Base-by-base conservation (phyloP, 2,329 filamentous ascomycete species). In the Purpureocillium takamizusanense region DNA sequence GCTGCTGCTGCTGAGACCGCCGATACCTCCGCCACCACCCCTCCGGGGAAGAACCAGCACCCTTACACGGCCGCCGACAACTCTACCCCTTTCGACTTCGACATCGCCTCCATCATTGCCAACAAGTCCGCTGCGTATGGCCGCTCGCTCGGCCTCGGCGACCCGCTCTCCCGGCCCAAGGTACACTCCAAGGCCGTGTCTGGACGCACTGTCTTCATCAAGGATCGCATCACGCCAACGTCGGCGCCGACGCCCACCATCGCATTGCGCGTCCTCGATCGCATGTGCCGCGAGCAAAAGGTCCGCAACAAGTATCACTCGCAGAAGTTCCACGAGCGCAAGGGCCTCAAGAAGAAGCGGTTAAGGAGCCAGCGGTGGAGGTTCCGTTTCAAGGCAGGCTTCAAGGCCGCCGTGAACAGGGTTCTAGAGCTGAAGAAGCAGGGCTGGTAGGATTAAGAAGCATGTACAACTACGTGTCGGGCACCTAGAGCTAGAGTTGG, bases 291-390 rank as follows among this genome's bases (percentile, higher is more conserved):
- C 5, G 50, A 56, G 51, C 88, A 90, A 53, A 67, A 61, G 32
- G 63, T 92, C 36, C 67, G 61, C 47, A 41, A 35, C 3, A 78
- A 86, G 50, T 67, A 67, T 38, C 56, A 60, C 15, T 57, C 51
- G 45, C 86, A 92, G 62, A 67, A 69, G 46, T 86, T 78, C 51
- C 82, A 94, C 59, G 86, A 92, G 68, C 66, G 86, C 34, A 72
- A 73, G 0, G 86, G 86, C 2, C 52, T 86, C 52, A 87, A 84
- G 73, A 72, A 81, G 60, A 94, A 92, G 76, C 74, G 86, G 51
- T 61, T 87, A 49, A 68, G 66, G 57, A 79, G 75, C 42, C 68
- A 81, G 67, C 69, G 85, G 44, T 88, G 83, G 81, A 71, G 76
- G 56, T 63, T 49, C 46, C 73, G 76, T 42, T 92, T 90, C 62